Base-by-base conservation (phyloP, 805 yeast species). In the Ogataea trehaloabstinens region DNA sequence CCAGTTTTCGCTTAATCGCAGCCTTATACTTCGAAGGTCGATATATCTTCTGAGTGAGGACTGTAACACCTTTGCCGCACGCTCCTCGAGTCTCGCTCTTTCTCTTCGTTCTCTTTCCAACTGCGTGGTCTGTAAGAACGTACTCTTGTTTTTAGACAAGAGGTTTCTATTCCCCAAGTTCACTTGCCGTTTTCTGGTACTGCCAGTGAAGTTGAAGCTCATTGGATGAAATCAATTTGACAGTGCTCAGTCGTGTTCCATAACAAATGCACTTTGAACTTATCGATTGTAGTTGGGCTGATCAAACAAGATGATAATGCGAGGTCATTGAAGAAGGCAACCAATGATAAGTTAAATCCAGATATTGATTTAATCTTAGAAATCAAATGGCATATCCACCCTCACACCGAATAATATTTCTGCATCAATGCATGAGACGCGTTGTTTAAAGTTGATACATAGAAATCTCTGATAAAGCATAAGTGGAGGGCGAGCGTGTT, bases 91-190 rank as follows among this genome's bases (percentile, higher is more conserved):
- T 17, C 85, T 69, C 12, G 65, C 71, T 22, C 64, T 57, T 41
- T 85, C 89, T 41, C 97, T 72, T 42, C 71, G 73, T 41, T 69
- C 71, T 28, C 97, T 69, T 44, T 85, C 88, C 28, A 64, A 64
- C 48, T 77, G 76, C 4, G 95, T 80, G 46, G 75, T 78, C 41
- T 74, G 76, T n/a, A 91, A 61, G 35, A 73, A 67, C 49, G 72
- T 58, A 40, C 66, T 50, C 42, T 68, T 60, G 58, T 71, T 53
- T 44, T 62, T 38, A 37, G 60, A 40, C 6, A 37, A 13, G 18
- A 56, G 42, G 12, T 40, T 43, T 17, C 66, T 41, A 31, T 52
- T 53, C 52, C 60, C 60, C 59, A 78, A 70, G 66, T 91, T 85
- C 45, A 84, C 76, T 28, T 52, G 55, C 36, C 67, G 42, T 32